These are phyloP conservation scores for Bothriochloa decipiens DNA, from an alignment of 176 grass and related monocot species.

Conservation along the genomic window DNA sequence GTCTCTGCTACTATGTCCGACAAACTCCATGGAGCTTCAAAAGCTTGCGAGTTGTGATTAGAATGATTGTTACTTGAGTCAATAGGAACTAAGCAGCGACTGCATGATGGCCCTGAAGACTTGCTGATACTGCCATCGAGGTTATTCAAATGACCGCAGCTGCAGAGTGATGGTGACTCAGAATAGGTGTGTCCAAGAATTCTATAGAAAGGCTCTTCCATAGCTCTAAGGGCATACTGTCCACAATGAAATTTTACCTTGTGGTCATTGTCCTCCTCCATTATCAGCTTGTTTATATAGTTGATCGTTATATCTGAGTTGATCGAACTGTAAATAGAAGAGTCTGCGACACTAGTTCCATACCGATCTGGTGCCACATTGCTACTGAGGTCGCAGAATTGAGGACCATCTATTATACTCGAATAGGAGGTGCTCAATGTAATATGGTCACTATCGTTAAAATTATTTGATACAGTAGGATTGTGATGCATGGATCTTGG, in stretches of 20 bases:
- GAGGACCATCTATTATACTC: background rate
- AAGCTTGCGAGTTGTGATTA: slow-evolving; percentile 12
- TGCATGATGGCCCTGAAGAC: slow-evolving; percentile 33
- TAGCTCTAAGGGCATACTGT: slow-evolving; percentile 45
- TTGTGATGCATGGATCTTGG: slow-evolving; percentile 16
- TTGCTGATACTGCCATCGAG: slow-evolving; percentile 11
- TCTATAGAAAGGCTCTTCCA: slow-evolving; percentile 67
- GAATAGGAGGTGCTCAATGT: background rate
- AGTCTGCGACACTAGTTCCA: background rate
- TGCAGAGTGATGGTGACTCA: slow-evolving; percentile 7
- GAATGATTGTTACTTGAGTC: slow-evolving; percentile 27
- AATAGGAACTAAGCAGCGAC: slow-evolving; percentile 34
- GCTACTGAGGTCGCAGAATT: background rate
- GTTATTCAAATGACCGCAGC: slow-evolving; percentile 18
- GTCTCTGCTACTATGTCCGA: slow-evolving; percentile 27
- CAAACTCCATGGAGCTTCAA: slow-evolving; percentile 38
- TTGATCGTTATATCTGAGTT: slow-evolving; percentile 55
- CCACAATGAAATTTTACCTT: slow-evolving; percentile 42
- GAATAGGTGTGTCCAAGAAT: slow-evolving; percentile 46
- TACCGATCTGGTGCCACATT: slow-evolving; percentile 2
- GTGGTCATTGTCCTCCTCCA: slow-evolving; percentile 57
- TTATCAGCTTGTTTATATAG: slow-evolving; percentile 53
- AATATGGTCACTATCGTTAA: background rate
- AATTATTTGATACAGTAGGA: background rate
- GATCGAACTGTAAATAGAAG: slow-evolving; percentile 20